Evolutionary conservation across 331 rosid genomes (phyloP).

Genomic region (Cucumis variabilis): DNA sequence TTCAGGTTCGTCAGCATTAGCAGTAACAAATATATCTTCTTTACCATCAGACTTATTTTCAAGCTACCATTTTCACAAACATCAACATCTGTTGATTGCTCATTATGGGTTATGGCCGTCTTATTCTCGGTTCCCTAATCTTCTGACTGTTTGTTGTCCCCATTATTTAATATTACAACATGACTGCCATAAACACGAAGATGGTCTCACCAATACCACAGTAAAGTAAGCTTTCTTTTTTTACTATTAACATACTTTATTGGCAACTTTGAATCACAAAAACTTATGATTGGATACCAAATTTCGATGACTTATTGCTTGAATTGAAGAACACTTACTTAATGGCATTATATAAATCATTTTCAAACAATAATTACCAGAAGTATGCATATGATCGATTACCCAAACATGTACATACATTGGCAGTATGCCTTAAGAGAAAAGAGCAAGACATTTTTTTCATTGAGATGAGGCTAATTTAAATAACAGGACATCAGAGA

Average conservation of each 20-base stretch:
- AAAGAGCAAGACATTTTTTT: background rate
- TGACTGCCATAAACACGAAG: background rate
- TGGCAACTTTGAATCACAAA: background rate
- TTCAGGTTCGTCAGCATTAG: conserved; percentile 41
- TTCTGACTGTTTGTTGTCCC: conserved; percentile 46
- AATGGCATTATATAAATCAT: background rate
- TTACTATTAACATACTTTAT: background rate
- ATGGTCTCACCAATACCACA: background rate
- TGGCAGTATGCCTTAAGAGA: background rate
- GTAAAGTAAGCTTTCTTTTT: background rate
- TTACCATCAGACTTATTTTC: conserved; percentile 44
- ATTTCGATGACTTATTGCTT: background rate
- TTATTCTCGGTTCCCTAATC: conserved; percentile 57
- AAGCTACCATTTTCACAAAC: conserved; percentile 41
- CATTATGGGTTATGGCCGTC: conserved; percentile 46
- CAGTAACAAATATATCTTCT: conserved; percentile 37
- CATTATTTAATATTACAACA: conserved; percentile 21
- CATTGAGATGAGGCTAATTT: background rate
- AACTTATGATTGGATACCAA: background rate
- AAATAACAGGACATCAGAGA: background rate
- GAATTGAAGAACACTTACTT: background rate
- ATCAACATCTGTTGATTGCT: conserved; percentile 44
- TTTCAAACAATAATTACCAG: background rate
- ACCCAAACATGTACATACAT: background rate
- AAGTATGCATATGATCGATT: background rate